phyloP scores from a whole-genome alignment of 2,329 filamentous ascomycete genomes.

The Drechslerella coelobrocha region DNA sequence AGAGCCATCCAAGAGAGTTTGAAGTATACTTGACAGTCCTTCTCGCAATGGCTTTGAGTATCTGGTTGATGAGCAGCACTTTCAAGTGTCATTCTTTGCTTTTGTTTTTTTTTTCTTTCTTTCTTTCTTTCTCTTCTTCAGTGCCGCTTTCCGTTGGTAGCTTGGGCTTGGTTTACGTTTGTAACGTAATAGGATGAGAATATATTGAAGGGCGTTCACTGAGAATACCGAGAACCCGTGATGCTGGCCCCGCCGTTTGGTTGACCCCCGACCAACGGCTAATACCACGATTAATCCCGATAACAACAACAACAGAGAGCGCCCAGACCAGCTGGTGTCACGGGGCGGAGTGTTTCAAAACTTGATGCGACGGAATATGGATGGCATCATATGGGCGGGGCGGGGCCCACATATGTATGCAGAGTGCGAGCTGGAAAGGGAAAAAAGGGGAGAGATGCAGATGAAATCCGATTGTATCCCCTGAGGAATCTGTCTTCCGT shows the following conservation, averaged over 20 bases:
- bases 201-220: neutral
- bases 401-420: neutral
- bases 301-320: neutral
- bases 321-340: conserved; percentile 6
- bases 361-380: conserved; percentile 2
- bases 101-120: conserved; percentile 10
- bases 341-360: conserved; percentile 17
- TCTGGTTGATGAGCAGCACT: neutral
- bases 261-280: neutral
- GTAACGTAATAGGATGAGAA: neutral
- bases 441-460: neutral
- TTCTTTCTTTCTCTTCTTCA: conserved; percentile 7
- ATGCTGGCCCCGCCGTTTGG: neutral
- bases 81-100: neutral
- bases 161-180: neutral
- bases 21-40: conserved; percentile 53
- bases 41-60: neutral
- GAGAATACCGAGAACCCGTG: neutral
- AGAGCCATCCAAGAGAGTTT: conserved; percentile 66
- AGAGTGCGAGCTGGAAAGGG: neutral
- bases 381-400: conserved; percentile 21
- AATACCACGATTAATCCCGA: conserved; percentile 4
- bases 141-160: neutral
- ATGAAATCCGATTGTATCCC: neutral
- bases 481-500: too few species aligned